Conservation (phyloP, 1,284 basidiomycete genomes). For the Leccinum fuscescens region DNA sequence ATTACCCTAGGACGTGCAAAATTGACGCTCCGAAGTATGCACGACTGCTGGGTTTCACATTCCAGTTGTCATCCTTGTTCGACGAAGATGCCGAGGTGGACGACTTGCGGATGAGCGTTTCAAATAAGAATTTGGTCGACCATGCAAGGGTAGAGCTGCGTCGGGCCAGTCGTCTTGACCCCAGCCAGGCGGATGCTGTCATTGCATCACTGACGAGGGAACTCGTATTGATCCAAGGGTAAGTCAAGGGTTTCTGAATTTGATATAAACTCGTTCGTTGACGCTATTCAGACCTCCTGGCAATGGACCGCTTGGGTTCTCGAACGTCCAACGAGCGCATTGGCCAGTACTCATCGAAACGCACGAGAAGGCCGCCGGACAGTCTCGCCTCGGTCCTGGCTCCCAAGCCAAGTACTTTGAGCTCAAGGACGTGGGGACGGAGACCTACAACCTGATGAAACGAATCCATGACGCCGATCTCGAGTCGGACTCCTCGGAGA, state of each 20-base stretch:
- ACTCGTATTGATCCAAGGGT: constrained; percentile 71
- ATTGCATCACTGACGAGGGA: constrained; percentile 59
- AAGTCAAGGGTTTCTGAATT: constrained; percentile 17
- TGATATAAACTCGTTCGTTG: neutral
- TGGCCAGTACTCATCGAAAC: constrained; percentile 56
- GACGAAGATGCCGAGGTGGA: constrained; percentile 16
- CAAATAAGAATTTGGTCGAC: constrained; percentile 25
- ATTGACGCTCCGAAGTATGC: constrained; percentile 53
- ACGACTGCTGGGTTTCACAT: constrained; percentile 45
- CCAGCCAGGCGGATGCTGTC: constrained; percentile 67
- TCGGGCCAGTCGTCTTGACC: constrained; percentile 52
- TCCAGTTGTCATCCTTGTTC: constrained; percentile 47
- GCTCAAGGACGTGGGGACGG: constrained; percentile 34
- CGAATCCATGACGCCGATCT: no score
- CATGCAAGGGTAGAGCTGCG: constrained; percentile 42
- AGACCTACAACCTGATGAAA: constrained; percentile 44
- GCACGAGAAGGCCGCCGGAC: constrained; percentile 45
- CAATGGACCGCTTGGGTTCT: constrained; percentile 43
- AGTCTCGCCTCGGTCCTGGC: constrained; percentile 41
- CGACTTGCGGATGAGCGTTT: constrained; percentile 21
- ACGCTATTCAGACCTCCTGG: constrained; percentile 31
- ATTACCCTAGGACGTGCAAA: constrained; percentile 30
- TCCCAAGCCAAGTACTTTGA: neutral
- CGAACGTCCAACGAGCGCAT: constrained; percentile 60
- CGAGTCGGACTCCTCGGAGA: no score